These are phyloP conservation scores for Aspergillus sclerotioniger DNA, from an alignment of 495 filamentous ascomycete genomes.

Conservation along the genomic window DNA sequence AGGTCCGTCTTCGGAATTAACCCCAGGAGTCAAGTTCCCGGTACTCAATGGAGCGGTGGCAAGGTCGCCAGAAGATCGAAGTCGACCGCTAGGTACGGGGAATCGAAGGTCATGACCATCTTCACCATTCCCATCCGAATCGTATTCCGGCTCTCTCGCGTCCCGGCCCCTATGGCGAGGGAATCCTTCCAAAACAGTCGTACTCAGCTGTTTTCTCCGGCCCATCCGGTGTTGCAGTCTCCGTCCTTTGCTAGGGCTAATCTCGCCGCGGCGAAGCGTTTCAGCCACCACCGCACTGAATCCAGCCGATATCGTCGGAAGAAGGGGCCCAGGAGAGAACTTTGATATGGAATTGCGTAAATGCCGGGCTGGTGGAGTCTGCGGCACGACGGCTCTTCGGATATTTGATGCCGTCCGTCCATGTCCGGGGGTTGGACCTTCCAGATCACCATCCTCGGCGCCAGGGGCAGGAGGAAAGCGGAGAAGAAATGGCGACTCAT, in stretches of 20 bases:
- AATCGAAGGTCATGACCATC: constrained; percentile 20
- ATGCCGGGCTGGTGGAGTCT: constrained; percentile 34
- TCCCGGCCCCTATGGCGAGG: constrained; percentile 22
- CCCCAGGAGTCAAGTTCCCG: constrained; percentile 27
- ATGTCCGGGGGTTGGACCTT: constrained; percentile 20
- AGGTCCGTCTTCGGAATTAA: constrained; percentile 18
- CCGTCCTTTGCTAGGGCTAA: constrained; percentile 38
- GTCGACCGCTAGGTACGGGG: constrained; percentile 28
- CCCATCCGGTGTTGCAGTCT: constrained; percentile 22
- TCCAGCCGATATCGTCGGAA: constrained; percentile 52
- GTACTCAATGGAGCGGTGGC: constrained; percentile 22
- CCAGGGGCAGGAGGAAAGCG: constrained; percentile 40
- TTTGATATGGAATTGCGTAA: constrained; percentile 40
- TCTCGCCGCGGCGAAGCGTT: constrained; percentile 53
- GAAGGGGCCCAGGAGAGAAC: constrained; percentile 48
- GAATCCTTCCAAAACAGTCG: constrained; percentile 24
- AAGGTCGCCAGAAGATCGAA: constrained; percentile 31
- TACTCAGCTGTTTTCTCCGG: constrained; percentile 31
- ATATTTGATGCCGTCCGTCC: constrained; percentile 15
- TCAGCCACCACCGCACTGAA: constrained; percentile 63
- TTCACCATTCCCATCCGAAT: constrained; percentile 14
- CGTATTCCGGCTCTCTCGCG: constrained; percentile 9
- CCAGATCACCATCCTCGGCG: constrained; percentile 25
- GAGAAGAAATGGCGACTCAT: constrained; percentile 39
- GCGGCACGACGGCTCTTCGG: constrained; percentile 26